Base-by-base conservation (phyloP, 495 filamentous ascomycete species). In the Xanthoparmelia taractica region DNA sequence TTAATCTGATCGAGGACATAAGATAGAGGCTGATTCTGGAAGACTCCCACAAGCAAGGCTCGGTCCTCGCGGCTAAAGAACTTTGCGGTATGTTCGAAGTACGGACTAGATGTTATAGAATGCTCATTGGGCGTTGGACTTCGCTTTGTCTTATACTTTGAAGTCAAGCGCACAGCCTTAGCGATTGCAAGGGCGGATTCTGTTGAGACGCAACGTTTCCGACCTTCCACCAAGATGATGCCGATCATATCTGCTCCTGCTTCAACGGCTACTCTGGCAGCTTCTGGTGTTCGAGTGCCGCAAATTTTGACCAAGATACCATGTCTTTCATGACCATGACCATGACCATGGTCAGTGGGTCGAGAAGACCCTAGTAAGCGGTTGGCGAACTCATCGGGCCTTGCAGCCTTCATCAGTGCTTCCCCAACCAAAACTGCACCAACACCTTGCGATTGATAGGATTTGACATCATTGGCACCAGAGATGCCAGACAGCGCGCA, bases 401-500 rank as follows among this genome's bases (percentile, higher is more conserved):
- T 81, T 4, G 80, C 67, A 7, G 94, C 94, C 43, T 90, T 84
- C 94, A 99, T 97, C 66, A 99, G 83, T 56, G 94, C 89, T 71
- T 99, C 94, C 8, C 94, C 94, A 13, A 99, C 93, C 8, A 99
- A 82, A 34, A 99, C 87, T 57, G 93, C 94, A 62, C 91, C 89
- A 48, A 99, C 91, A 12, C 91, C 91, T 63, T 96, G 92, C 54
- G 85, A 87, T 68, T 88, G 85, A 72, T 96, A 96, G 41, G 88
- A 84, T 61, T 91, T 82, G 3, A 97, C 92, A 71, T 99, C 95
- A 58, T 91, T 83, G n/a, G 93, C 85, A 1, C 89, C 86, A 41
- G 87, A 88, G 64, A 99, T 99, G 43, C 94, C 94, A 75, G 93
- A 97, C 45, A 99, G 82, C 8, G 95, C 94, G 73, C 90, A 95